A percentile compares a stretch with the other conserved stretches of the same genome.
These are phyloP conservation scores for Catharanthus roseus DNA, from an alignment of 257 asterid species.

Conservation along the genomic window DNA sequence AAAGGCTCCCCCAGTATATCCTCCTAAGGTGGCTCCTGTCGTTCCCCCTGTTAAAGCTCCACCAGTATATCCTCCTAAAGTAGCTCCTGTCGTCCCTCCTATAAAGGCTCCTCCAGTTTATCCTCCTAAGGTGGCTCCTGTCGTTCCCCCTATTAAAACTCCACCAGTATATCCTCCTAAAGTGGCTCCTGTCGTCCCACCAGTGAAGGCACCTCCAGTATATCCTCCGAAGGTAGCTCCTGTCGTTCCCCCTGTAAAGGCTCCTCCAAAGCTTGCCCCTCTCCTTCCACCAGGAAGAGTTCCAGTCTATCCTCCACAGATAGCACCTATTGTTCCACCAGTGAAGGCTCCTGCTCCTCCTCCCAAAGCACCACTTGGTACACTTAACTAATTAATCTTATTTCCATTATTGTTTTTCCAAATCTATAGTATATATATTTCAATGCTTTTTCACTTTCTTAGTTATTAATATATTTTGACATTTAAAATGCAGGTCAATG, in stretches of 20 bases:
- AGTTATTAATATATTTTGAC: background rate
- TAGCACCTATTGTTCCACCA: background rate
- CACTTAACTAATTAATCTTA: no score
- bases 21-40: background rate
- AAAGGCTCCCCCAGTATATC: background rate
- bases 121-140: background rate
- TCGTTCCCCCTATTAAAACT: background rate
- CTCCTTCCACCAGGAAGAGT: no score
- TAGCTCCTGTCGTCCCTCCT: background rate
- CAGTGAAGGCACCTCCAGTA: background rate
- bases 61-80: no score
- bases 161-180: background rate
- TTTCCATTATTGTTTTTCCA: background rate
- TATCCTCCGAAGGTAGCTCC: background rate
- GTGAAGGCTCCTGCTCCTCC: background rate
- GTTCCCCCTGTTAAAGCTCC: background rate
- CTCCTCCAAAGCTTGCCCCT: background rate
- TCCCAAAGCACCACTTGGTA: background rate
- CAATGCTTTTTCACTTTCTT: background rate
- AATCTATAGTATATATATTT: background rate
- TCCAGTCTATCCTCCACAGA: background rate
- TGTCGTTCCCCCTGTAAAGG: background rate
- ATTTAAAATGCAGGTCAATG: conserved; percentile 3
- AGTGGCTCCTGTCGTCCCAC: background rate
- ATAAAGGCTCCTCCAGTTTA: background rate